Evolutionary conservation across 176 grass and related monocot genomes (phyloP).

Genomic region (Oryza meyeriana): DNA sequence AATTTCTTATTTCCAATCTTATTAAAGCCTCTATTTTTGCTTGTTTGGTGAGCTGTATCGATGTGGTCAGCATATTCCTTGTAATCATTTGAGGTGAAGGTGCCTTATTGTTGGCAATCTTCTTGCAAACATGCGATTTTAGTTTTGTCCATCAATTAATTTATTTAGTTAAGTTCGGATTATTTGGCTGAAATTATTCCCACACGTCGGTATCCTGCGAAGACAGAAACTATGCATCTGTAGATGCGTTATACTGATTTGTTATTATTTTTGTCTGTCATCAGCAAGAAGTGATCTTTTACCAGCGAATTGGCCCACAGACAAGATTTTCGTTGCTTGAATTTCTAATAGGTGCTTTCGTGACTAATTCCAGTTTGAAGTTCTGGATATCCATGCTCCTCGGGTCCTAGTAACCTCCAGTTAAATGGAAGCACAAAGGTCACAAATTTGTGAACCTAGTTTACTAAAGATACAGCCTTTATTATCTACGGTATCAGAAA

Average conservation of each 20-base stretch:
- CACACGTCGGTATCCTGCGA: background rate
- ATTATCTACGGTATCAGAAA: background rate
- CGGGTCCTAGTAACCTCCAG: background rate
- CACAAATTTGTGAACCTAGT: background rate
- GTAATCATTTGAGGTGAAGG: background rate
- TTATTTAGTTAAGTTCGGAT: background rate
- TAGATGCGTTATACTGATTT: background rate
- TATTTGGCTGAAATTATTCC: background rate
- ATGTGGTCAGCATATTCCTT: background rate
- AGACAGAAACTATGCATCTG: background rate
- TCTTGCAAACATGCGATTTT: background rate
- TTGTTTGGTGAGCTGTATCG: background rate
- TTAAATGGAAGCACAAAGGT: background rate
- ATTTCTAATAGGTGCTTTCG: background rate
- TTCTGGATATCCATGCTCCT: background rate
- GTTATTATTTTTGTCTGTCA: background rate
- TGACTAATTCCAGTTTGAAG: background rate
- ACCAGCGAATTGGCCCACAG: background rate
- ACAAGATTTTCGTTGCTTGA: background rate
- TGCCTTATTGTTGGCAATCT: background rate
- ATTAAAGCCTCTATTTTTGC: background rate
- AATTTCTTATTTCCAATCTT: background rate
- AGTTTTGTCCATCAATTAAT: background rate
- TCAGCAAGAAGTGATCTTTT: background rate
- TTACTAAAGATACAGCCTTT: background rate